phyloP scores from a whole-genome alignment of 2,329 filamentous ascomycete genomes.

The Pseudohalonectria lignicola region DNA sequence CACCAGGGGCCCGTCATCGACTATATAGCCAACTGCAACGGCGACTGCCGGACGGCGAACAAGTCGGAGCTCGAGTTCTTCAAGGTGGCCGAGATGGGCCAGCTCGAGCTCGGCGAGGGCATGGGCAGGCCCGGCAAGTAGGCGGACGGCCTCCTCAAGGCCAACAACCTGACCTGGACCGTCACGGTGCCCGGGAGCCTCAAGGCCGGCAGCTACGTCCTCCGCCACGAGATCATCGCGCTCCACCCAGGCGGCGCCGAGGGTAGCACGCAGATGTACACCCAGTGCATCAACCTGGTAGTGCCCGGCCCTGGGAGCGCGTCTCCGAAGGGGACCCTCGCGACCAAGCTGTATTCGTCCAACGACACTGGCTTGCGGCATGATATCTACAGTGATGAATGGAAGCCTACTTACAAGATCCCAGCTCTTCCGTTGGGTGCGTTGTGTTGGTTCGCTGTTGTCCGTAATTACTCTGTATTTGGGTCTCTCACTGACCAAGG shows the following conservation, averaged over 20 bases:
- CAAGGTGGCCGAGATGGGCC: constrained; percentile 27
- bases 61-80: constrained; percentile 28
- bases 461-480: too few relatives aligned
- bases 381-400: too few relatives aligned
- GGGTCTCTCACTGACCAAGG: too few relatives aligned
- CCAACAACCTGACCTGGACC: constrained; percentile 40
- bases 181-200: constrained; percentile 30
- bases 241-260: constrained; percentile 14
- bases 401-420: too few relatives aligned
- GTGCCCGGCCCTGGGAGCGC: too few relatives aligned
- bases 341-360: too few relatives aligned
- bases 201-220: constrained; percentile 35
- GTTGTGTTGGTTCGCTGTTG: too few relatives aligned
- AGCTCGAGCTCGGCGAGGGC: constrained; percentile 14
- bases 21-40: constrained; percentile 23
- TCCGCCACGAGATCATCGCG: constrained; percentile 41
- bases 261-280: constrained; percentile 18
- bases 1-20: constrained; percentile 30
- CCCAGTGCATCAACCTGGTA: constrained; percentile 17
- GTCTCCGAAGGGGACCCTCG: too few relatives aligned
- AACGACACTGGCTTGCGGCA: too few relatives aligned
- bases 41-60: constrained; percentile 24
- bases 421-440: too few relatives aligned
- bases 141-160: constrained; percentile 34
- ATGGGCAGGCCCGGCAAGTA: constrained; percentile 17